phyloP scores from a whole-genome alignment of 768 basidiomycete genomes.

The Lentinula boryana region DNA sequence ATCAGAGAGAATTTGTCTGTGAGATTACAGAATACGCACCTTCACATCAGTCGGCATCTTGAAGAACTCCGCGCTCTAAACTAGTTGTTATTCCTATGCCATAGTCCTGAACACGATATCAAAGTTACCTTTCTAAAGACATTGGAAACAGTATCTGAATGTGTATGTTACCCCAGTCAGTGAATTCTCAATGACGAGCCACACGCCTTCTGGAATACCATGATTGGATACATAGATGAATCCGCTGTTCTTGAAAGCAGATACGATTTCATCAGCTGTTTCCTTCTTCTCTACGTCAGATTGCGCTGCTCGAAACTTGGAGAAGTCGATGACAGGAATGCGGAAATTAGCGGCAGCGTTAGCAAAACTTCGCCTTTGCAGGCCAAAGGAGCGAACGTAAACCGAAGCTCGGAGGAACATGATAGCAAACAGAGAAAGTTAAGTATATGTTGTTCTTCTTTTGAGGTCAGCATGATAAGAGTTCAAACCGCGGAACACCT shows the following conservation, averaged over 20 bases:
- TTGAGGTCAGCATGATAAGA: not conserved
- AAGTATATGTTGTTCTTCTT: not conserved
- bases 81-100: not conserved
- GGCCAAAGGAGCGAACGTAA: not conserved
- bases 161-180: not conserved
- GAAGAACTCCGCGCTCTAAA: constrained; percentile 76
- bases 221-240: constrained; percentile 77
- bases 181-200: not conserved
- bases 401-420: constrained; percentile 3
- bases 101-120: not conserved
- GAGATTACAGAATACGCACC: constrained; percentile 23
- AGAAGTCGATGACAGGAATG: constrained; percentile 79
- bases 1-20: not conserved
- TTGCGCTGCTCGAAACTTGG: constrained; percentile 51
- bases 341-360: constrained; percentile 26
- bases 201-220: constrained; percentile 51
- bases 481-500: not conserved
- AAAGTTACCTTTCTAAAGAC: constrained; percentile 58
- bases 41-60: constrained; percentile 54
- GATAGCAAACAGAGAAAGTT: not conserved
- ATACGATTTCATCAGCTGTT: constrained; percentile 63
- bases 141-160: constrained; percentile 40
- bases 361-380: not conserved
- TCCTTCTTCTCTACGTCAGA: constrained; percentile 49
- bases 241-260: constrained; percentile 74